These are phyloP conservation scores for Xylaria sp. DNA, from an alignment of 2,329 filamentous ascomycete genomes.

Conservation along the genomic window DNA sequence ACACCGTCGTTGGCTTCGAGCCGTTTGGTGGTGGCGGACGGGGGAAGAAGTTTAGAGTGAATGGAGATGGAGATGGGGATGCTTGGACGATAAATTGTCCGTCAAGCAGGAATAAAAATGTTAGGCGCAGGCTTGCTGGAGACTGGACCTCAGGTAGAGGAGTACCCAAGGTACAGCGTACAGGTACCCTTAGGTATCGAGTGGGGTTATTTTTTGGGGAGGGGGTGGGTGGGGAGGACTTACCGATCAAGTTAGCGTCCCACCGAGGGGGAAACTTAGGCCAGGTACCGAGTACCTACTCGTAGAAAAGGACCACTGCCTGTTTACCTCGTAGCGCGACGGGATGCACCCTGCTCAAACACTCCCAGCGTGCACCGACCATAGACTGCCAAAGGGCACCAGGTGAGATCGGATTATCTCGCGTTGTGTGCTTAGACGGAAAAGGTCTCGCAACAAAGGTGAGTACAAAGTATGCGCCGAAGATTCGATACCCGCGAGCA, in stretches of 20 bases:
- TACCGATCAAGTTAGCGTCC: not conserved
- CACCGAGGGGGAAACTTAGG: not conserved
- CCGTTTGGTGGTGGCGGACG: slow-evolving; percentile 15
- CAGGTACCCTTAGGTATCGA: not conserved
- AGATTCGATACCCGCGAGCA: too few species aligned
- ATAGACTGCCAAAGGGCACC: too few species aligned
- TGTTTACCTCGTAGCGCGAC: too few species aligned
- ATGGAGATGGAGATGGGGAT: slow-evolving; percentile 22
- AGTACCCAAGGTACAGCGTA: not conserved
- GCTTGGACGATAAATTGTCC: slow-evolving; percentile 15
- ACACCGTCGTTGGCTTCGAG: slow-evolving; percentile 11
- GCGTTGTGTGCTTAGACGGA: too few species aligned
- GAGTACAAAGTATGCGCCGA: too few species aligned
- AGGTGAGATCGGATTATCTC: too few species aligned
- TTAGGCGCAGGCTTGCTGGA: too few species aligned
- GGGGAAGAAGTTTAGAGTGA: slow-evolving; percentile 5
- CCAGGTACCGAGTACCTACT: not conserved
- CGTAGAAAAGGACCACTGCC: too few species aligned
- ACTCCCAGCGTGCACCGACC: too few species aligned
- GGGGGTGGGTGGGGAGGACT: not conserved
- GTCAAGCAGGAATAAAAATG: not conserved
- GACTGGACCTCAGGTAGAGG: not conserved
- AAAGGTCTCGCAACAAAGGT: too few species aligned
- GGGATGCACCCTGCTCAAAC: too few species aligned
- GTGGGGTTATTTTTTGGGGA: not conserved